A percentile compares a stretch with the other conserved stretches of the same genome.
Evolutionary conservation across 805 yeast genomes (phyloP).

Genomic region (Zygosaccharomyces kombuchaensis): DNA sequence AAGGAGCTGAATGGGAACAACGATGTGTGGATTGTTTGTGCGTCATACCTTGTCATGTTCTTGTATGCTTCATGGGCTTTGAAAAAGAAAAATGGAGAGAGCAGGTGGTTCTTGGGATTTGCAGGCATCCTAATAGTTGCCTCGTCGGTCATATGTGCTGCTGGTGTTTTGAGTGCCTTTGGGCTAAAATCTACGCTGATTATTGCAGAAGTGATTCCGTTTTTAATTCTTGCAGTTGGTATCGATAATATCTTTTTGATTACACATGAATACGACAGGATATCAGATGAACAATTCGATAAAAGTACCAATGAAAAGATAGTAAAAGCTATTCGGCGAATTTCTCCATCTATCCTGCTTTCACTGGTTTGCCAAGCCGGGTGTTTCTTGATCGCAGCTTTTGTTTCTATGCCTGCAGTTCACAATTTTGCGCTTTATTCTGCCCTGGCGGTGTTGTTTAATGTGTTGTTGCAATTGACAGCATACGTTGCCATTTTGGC

Average conservation of each 20-base stretch:
- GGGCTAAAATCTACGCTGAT: constrained; percentile 85
- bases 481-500: constrained; percentile 70
- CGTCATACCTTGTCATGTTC: constrained; percentile 84
- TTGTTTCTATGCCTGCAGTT: constrained; percentile 94
- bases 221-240: constrained; percentile 89
- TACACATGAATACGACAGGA: constrained; percentile 67
- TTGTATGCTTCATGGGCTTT: constrained; percentile 80
- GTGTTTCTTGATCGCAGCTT: constrained; percentile 73
- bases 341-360: constrained; percentile 83
- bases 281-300: constrained; percentile 44
- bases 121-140: constrained; percentile 81
- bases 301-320: constrained; percentile 55
- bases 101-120: constrained; percentile 73
- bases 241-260: constrained; percentile 88
- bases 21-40: constrained; percentile 62
- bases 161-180: constrained; percentile 71
- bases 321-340: constrained; percentile 58
- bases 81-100: constrained; percentile 32
- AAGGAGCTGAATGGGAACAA: constrained; percentile 80
- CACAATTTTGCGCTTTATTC: constrained; percentile 88
- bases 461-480: constrained; percentile 75
- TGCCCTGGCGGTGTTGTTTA: constrained; percentile 76
- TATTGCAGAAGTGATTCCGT: constrained; percentile 95
- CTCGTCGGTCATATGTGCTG: constrained; percentile 74
- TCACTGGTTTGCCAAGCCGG: constrained; percentile 75